Evolutionary conservation across 331 rosid genomes (phyloP).

Genomic region (Prunus yedoensis): DNA sequence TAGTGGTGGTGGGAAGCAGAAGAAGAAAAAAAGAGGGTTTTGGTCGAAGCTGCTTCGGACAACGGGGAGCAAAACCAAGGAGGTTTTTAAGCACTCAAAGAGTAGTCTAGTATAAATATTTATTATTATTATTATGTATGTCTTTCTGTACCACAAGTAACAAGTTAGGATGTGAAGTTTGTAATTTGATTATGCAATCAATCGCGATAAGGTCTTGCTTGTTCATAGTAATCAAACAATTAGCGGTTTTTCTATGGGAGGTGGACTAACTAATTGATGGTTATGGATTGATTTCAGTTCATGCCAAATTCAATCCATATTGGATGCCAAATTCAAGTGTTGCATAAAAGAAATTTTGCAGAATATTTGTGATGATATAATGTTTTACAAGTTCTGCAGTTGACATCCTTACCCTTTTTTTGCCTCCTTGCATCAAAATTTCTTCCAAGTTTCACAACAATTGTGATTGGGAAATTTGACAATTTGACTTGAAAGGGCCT

Average conservation of each 20-base stretch:
- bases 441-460: not conserved
- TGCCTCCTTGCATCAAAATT: not conserved
- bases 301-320: too few relatives aligned
- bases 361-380: too few relatives aligned
- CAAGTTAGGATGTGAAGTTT: not conserved
- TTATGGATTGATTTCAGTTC: too few relatives aligned
- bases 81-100: conserved; percentile 34
- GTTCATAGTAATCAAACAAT: too few relatives aligned
- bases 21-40: conserved; percentile 46
- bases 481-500: conserved; percentile 21
- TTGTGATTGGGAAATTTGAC: not conserved
- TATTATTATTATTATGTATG: not conserved
- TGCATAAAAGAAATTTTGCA: too few relatives aligned
- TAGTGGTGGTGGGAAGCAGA: not conserved
- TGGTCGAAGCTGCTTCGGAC: conserved; percentile 63
- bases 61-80: conserved; percentile 41
- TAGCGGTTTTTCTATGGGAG: too few relatives aligned
- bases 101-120: conserved; percentile 9
- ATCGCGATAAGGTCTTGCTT: not conserved
- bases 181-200: not conserved
- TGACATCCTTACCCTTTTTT: not conserved
- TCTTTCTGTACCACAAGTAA: not conserved
- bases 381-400: too few relatives aligned
- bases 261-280: too few relatives aligned
- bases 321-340: too few relatives aligned